These are phyloP conservation scores for Monosporozyma yasuniensis DNA, from an alignment of 805 yeast species.

Conservation along the genomic window DNA sequence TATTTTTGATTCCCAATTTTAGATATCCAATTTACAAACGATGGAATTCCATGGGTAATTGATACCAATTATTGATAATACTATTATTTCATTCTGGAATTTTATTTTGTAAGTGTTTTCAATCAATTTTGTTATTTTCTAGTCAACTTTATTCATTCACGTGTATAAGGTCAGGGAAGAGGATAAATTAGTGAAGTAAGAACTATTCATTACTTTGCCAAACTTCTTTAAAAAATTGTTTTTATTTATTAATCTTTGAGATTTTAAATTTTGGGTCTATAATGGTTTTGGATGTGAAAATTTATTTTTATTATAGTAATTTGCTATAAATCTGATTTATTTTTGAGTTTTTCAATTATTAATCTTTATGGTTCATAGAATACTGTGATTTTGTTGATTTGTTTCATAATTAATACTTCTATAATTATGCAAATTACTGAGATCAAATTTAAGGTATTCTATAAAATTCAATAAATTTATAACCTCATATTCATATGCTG, in stretches of 20 bases:
- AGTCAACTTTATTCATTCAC: background rate
- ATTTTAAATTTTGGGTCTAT: background rate
- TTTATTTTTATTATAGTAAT: background rate
- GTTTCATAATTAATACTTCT: conserved; percentile 24
- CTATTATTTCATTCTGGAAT: background rate
- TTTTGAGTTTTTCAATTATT: conserved; percentile 19
- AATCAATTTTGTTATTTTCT: background rate
- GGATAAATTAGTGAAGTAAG: background rate
- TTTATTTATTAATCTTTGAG: background rate
- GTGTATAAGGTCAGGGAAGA: background rate
- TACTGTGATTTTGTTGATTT: conserved; percentile 14
- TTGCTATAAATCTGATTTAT: background rate
- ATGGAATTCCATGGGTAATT: conserved; percentile 6
- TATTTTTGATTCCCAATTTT: background rate
- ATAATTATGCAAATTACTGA: conserved; percentile 19
- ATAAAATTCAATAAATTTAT: conserved; percentile 4
- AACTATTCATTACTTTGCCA: background rate
- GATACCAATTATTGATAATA: background rate
- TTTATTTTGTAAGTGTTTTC: background rate
- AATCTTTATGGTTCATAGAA: conserved; percentile 12
- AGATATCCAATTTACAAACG: conserved; percentile 6
- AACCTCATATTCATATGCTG: background rate
- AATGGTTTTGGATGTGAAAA: background rate
- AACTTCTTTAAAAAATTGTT: background rate
- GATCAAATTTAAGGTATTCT: conserved; percentile 16